Evolutionary conservation across 352 stramenopile species (phyloP).

Genomic region (Globisporangium spinosum): DNA sequence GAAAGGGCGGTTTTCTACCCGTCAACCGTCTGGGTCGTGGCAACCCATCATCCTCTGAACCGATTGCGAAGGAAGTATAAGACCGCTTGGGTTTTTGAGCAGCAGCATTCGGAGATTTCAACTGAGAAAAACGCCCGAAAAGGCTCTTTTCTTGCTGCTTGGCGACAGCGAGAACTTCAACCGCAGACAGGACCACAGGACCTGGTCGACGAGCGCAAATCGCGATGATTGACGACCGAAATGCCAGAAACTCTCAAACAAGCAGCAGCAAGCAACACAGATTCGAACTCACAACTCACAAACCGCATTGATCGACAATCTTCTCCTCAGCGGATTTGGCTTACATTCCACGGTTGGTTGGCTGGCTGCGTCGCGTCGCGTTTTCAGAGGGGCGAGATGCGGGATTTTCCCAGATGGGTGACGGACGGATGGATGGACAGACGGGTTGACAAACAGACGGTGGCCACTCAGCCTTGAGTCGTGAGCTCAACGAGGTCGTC

Average conservation of each 20-base stretch:
- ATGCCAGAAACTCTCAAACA: not conserved
- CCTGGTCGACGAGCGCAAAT: not conserved
- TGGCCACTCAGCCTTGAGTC: not conserved
- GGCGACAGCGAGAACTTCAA: not conserved
- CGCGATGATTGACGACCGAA: not conserved
- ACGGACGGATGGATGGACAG: not conserved
- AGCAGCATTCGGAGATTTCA: not conserved
- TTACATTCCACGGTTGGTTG: not conserved
- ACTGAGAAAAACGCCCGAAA: slow-evolving; percentile 5
- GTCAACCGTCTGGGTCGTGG: not conserved
- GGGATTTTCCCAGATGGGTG: not conserved
- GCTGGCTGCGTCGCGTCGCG: not conserved
- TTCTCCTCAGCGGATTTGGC: not conserved
- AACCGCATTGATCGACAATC: not conserved
- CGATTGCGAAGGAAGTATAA: slow-evolving; percentile 4
- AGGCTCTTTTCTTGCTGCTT: slow-evolving; percentile 6
- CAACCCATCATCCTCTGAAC: not conserved
- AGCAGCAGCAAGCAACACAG: not conserved
- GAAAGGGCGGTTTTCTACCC: not conserved
- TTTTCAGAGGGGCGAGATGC: not conserved
- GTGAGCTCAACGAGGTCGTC: not conserved
- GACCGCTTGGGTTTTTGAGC: not conserved
- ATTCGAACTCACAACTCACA: not conserved
- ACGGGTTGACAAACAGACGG: not conserved
- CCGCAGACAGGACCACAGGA: not conserved